Evolutionary conservation across 2,329 filamentous ascomycete genomes (phyloP).

Genomic region (Fusarium miscanthi): DNA sequence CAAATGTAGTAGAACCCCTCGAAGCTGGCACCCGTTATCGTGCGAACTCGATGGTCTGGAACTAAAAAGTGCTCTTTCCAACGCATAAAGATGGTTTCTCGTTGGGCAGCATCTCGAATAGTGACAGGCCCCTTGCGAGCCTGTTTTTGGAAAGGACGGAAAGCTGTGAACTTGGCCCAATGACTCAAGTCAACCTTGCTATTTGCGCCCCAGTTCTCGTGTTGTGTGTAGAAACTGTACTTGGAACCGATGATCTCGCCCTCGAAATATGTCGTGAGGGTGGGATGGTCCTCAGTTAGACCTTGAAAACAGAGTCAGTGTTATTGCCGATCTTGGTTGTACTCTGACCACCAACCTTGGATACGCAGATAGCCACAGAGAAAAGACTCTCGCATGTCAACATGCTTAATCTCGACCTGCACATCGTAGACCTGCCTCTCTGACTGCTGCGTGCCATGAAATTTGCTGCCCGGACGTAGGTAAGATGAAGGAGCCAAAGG

Average conservation of each 20-base stretch:
- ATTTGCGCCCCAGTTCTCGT: slow-evolving; percentile 90
- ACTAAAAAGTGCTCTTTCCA: slow-evolving; percentile 99
- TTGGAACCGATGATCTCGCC: slow-evolving; percentile 97
- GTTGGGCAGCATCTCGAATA: slow-evolving; percentile 78
- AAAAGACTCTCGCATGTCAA: slow-evolving; percentile 93
- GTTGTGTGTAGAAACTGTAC: slow-evolving; percentile 91
- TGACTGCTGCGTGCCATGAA: slow-evolving; percentile 90
- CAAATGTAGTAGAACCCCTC: slow-evolving; percentile 99
- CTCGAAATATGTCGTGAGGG: slow-evolving; percentile 98
- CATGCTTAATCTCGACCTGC: slow-evolving; percentile 95
- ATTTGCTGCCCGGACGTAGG: slow-evolving; percentile 87
- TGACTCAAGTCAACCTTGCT: slow-evolving; percentile 93
- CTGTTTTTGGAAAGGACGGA: slow-evolving; percentile 76
- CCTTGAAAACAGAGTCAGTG: slow-evolving; percentile 62
- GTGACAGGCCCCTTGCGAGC: slow-evolving; percentile 65
- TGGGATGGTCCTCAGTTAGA: slow-evolving; percentile 93
- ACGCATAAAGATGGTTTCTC: slow-evolving; percentile 95
- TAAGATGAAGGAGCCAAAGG: slow-evolving; percentile 87
- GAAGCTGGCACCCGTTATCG: slow-evolving; percentile 93
- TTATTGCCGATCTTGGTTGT: neutral
- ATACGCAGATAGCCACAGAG: slow-evolving; percentile 96
- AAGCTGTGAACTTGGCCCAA: slow-evolving; percentile 91
- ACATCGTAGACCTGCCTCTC: slow-evolving; percentile 95
- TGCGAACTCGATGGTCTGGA: slow-evolving; percentile 90
- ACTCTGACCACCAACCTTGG: slow-evolving; percentile 72